phyloP scores from a whole-genome alignment of 1,284 basidiomycete genomes.

The Tilletia walkeri region DNA sequence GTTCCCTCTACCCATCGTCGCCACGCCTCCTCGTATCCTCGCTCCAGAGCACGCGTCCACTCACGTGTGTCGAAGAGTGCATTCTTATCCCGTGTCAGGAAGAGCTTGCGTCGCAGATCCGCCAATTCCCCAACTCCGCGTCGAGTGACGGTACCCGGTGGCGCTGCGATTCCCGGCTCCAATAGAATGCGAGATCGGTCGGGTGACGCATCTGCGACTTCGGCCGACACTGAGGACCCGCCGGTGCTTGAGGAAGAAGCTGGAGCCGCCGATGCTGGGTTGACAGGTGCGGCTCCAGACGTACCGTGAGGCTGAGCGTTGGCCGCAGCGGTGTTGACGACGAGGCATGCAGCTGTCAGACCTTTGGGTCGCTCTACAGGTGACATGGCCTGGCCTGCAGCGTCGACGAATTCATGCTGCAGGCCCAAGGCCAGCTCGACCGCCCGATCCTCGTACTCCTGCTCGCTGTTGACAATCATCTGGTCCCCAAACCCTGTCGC shows the following conservation, averaged over 20 bases:
- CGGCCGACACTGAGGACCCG: background rate
- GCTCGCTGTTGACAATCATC: constrained; percentile 62
- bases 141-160: constrained; percentile 31
- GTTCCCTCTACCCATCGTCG: constrained; percentile 63
- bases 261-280: constrained; percentile 13
- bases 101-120: constrained; percentile 55
- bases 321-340: constrained; percentile 17
- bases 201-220: constrained; percentile 21
- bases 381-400: constrained; percentile 5
- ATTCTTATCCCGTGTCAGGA: constrained; percentile 60
- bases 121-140: constrained; percentile 30
- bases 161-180: constrained; percentile 27
- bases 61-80: constrained; percentile 64
- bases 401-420: constrained; percentile 49
- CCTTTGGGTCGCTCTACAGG: background rate
- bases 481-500: constrained; percentile 64
- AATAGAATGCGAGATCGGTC: constrained; percentile 36
- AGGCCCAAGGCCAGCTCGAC: constrained; percentile 60
- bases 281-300: constrained; percentile 10
- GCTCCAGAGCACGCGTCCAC: constrained; percentile 65
- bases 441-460: constrained; percentile 64
- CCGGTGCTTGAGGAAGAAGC: background rate
- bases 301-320: constrained; percentile 22
- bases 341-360: constrained; percentile 19
- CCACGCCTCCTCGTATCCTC: constrained; percentile 63